Percentiles rank a stretch among this genome's conserved stretches.
phyloP scores from a whole-genome alignment of 2,329 filamentous ascomycete species.

The Thielaviopsis punctulata region DNA sequence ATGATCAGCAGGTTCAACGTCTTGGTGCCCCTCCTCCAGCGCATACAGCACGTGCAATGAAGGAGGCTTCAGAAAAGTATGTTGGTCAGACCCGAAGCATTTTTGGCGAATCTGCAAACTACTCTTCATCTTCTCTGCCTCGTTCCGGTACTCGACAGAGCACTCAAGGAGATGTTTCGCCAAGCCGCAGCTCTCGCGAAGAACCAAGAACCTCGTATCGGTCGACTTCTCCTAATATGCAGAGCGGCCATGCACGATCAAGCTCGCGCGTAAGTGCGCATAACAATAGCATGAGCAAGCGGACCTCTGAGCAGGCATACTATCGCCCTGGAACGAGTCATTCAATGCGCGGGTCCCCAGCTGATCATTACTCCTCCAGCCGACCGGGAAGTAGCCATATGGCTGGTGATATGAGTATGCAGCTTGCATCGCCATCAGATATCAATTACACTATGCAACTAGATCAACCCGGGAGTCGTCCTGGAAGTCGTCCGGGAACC shows the following conservation, averaged over 20 bases:
- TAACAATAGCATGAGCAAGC: slow-evolving; percentile 24
- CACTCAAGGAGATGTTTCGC: slow-evolving; percentile 40
- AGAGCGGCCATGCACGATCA: slow-evolving; percentile 4
- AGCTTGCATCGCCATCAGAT: slow-evolving; percentile 40
- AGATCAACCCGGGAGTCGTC: slow-evolving; percentile 23
- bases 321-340: slow-evolving; percentile 32
- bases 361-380: slow-evolving; percentile 17
- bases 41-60: slow-evolving; percentile 87
- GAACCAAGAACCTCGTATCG: slow-evolving; percentile 5
- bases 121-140: slow-evolving; percentile 10
- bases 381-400: slow-evolving; percentile 35
- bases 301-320: slow-evolving; percentile 32
- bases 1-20: slow-evolving; percentile 59
- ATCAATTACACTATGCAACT: slow-evolving; percentile 42
- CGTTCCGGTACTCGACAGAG: slow-evolving; percentile 35
- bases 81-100: slow-evolving; percentile 67
- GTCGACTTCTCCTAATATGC: slow-evolving; percentile 7
- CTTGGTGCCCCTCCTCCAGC: slow-evolving; percentile 82
- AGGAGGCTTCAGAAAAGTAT: slow-evolving; percentile 82
- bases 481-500: slow-evolving; percentile 31
- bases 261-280: slow-evolving; percentile 15
- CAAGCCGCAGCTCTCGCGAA: slow-evolving; percentile 38
- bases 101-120: slow-evolving; percentile 31
- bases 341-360: slow-evolving; percentile 30
- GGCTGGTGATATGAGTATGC: slow-evolving; percentile 46